Base-by-base conservation (phyloP, 257 asterid genomes). In the Rubia yunnanensis region DNA sequence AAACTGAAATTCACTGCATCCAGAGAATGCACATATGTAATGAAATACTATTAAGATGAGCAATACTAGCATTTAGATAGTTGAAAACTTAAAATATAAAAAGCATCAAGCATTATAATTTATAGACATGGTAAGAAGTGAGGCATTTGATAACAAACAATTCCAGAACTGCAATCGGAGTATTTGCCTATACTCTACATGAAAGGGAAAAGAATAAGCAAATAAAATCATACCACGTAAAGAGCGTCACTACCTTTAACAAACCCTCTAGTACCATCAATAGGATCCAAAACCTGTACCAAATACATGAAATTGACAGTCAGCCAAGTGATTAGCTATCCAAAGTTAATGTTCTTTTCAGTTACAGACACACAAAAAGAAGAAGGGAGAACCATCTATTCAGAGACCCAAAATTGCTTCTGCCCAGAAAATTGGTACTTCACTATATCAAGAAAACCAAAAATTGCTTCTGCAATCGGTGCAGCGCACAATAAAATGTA, bases 241-340 rank as follows among this genome's bases (percentile, higher is more conserved):
- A 92, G 89, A 79, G 98, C 95, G 60, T 79, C 87, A 24, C 86
- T 59, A 62, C 98, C 98, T 87, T 78, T 89, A 64, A 92, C 89
- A 76, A 92, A 92, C 70, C 98, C 98, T 61, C 95, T 83, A 55
- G 97, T 92, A 66, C 98, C 97, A 69, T 92, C 98, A 74, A 92
- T 89, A 60, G 98, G 98, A 80, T 92, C 98, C 96, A 92, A 74
- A 69, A 92, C 82, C 97, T 92, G 89, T 65, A 80, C 4, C 49
- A 74, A 63, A 64, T 36, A 27, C 34, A 69, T 23, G 70, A 28
- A 23, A 52, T 35, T n/a, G 15, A 65, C 72, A 38, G 28, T 23
- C 68, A 50, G 48, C 61, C 24, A 44, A 68, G 70, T 59, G 52
- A 26, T 39, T 67, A 52, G 52, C 49, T 18, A 64, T 65, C 34